phyloP scores from a whole-genome alignment of 2,329 filamentous ascomycete genomes.

The Exophiala lecanii-corni region DNA sequence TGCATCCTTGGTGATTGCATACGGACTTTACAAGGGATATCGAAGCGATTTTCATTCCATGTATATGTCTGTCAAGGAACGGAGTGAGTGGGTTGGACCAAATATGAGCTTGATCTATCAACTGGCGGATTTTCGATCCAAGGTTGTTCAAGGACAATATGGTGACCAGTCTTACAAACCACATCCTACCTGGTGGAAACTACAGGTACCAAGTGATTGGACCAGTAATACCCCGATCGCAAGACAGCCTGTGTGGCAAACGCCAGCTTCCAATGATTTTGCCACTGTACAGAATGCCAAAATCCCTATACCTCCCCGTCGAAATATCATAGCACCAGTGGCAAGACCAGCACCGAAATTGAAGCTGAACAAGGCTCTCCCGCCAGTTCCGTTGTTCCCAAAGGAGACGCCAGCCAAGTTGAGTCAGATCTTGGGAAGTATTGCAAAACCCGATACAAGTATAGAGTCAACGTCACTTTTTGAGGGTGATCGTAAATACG shows the following conservation, averaged over 20 bases:
- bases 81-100: constrained; percentile 63
- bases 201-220: constrained; percentile 5
- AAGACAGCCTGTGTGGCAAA: constrained; percentile 9
- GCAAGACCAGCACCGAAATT: not conserved
- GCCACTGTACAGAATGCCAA: constrained; percentile 1
- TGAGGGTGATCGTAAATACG: not conserved
- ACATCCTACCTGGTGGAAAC: constrained; percentile 21
- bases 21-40: constrained; percentile 60
- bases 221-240: constrained; percentile 16
- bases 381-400: constrained; percentile 25
- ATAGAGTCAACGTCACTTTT: not conserved
- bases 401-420: constrained; percentile 17
- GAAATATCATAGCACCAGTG: not conserved
- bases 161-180: constrained; percentile 16
- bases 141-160: constrained; percentile 33
- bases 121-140: constrained; percentile 57
- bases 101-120: constrained; percentile 69
- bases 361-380: constrained; percentile 16
- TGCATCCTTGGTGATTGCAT: constrained; percentile 62
- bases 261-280: not conserved
- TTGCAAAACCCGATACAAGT: constrained; percentile 6
- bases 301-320: constrained; percentile 1
- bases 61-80: constrained; percentile 59
- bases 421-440: constrained; percentile 11
- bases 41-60: constrained; percentile 60